Base-by-base conservation (phyloP, 352 stramenopile species). In the Globisporangium spiculum region DNA sequence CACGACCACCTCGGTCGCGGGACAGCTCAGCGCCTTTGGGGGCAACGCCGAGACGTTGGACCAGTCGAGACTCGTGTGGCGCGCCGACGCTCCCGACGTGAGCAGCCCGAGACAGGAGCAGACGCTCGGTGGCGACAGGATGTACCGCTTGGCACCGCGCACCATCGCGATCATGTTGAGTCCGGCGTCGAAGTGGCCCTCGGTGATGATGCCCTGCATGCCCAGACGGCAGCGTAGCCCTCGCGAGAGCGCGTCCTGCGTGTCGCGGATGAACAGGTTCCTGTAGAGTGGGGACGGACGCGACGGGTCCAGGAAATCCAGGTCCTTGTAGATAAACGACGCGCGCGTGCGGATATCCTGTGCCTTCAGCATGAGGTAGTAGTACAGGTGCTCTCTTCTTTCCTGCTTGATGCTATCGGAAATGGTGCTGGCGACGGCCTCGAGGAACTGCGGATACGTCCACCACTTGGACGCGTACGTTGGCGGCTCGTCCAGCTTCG, bases 91-190 rank as follows among this genome's bases (percentile, higher is more conserved):
- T 0, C 84, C 84, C 26, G 64, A 78, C 1, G 82, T 87, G 50
- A 91, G 76, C 10, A 98, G 76, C 7, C 80, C 80, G 46, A 96
- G 77, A 56, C 91, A 94, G 9, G 74, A 73, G 71, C 92, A 98
- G 52, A 94, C 83, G 72, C 89, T 90, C 1, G 97, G 96, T 58
- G 96, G 88, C 7, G 87, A 81, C 9, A 99, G 74, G 32, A 99
- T 89, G 73, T 98, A 99, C 26, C 97, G 75, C 60, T 97, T 91
- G 53, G 85, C 81, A 16, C 97, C 97, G 30, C 85, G 81, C 24
- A 99, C 76, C 65, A 98, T 86, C 3, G 89, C 78, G 67, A 99
- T 97, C 72, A 93, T 96, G 77, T 99, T 99, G 24, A 97, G 71
- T 1, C 82, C 96, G 26, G 80, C 79, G 78, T 99, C 97, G 71